Conservation (phyloP, 2,329 filamentous ascomycete species). For the Botrytis squamosa region DNA sequence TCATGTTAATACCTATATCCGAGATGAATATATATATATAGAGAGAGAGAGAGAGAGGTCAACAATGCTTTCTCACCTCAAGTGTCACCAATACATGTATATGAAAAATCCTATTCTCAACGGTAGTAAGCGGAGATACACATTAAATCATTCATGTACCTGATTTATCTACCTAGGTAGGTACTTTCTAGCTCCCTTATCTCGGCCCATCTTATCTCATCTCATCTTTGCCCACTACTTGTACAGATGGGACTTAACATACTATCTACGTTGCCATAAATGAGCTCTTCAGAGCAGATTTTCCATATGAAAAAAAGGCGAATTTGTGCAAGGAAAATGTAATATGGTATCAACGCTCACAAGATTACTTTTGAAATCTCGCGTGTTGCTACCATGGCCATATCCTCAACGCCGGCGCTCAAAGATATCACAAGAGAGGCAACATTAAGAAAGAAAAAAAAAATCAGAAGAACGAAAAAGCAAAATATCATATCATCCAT, state of each 20-base stretch:
- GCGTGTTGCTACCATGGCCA: conserved; percentile 12
- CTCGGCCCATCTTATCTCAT: neutral
- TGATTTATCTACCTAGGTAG: neutral
- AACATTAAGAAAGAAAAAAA: conserved; percentile 16
- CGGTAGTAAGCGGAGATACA: neutral
- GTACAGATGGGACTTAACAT: conserved; percentile 6
- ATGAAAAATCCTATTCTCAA: too few species aligned
- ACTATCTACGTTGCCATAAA: conserved; percentile 1
- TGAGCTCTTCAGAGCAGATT: neutral
- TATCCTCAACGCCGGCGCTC: conserved; percentile 35
- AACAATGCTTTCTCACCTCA: neutral
- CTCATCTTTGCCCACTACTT: neutral
- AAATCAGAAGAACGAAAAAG: neutral
- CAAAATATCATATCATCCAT: neutral
- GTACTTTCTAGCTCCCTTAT: neutral
- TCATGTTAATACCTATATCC: neutral
- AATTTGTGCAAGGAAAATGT: conserved; percentile 17
- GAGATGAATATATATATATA: neutral
- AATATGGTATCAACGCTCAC: conserved; percentile 26
- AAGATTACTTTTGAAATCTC: conserved; percentile 20
- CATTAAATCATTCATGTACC: neutral
- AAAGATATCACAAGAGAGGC: conserved; percentile 24
- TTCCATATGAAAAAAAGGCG: conserved; percentile 19
- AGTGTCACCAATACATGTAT: neutral
- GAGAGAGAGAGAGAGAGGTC: neutral